A percentile compares a stretch with the other conserved stretches of the same genome.
Conservation (phyloP, 176 grass and related monocot species). For the Bromus sterilis region DNA sequence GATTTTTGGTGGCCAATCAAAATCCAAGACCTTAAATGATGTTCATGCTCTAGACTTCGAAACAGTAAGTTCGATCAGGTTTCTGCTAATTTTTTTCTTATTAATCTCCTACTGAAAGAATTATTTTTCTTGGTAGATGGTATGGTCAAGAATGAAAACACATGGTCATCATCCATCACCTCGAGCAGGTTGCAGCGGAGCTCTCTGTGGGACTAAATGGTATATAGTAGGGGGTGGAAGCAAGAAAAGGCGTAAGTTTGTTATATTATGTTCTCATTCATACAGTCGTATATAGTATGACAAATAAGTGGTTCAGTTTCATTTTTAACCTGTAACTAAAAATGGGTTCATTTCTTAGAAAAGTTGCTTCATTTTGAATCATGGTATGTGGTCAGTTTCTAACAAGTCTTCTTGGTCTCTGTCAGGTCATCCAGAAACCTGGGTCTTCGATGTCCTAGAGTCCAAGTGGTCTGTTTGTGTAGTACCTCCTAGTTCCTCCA, state of each 20-base stretch:
- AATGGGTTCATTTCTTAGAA: background rate
- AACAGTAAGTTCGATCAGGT: slow-evolving; percentile 54
- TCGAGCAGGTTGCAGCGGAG: slow-evolving; percentile 84
- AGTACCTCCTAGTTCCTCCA: slow-evolving; percentile 71
- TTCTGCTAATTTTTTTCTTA: slow-evolving; percentile 1
- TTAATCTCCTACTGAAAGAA: slow-evolving; percentile 15
- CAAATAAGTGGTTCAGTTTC: background rate
- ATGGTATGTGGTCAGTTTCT: background rate
- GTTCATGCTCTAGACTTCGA: slow-evolving; percentile 88
- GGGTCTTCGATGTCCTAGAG: slow-evolving; percentile 80
- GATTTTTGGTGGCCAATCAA: slow-evolving; percentile 91
- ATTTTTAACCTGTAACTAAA: background rate
- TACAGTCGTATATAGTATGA: background rate
- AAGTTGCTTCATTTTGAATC: background rate
- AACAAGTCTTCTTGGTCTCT: slow-evolving; percentile 5
- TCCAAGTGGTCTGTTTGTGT: slow-evolving; percentile 84
- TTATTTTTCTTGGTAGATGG: slow-evolving; percentile 60
- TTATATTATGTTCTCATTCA: background rate
- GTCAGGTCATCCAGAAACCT: slow-evolving; percentile 77
- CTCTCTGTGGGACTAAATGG: slow-evolving; percentile 97
- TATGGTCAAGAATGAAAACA: slow-evolving; percentile 93
- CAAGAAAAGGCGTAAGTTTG: slow-evolving; percentile 87
- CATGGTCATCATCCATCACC: slow-evolving; percentile 87
- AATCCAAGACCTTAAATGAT: slow-evolving; percentile 92
- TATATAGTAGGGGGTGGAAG: slow-evolving; percentile 95